Conservation (phyloP, 2,329 filamentous ascomycete genomes). For the Mycocentrospora acerina region DNA sequence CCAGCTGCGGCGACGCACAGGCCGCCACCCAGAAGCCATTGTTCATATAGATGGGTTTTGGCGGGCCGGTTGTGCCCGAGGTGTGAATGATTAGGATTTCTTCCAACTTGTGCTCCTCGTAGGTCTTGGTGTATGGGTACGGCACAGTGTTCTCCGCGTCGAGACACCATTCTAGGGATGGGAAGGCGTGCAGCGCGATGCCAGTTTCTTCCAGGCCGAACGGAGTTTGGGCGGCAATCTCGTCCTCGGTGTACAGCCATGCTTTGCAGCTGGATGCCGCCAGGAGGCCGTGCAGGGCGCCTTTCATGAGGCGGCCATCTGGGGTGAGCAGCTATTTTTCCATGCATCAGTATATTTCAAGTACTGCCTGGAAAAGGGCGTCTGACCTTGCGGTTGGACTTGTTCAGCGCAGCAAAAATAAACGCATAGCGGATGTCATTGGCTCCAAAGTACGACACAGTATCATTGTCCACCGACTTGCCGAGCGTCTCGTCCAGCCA, state of each 20-base stretch:
- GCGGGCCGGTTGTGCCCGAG: conserved; percentile 17
- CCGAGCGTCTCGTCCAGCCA: conserved; percentile 20
- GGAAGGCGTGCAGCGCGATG: conserved; percentile 4
- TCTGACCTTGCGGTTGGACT: conserved; percentile 14
- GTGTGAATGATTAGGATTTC: conserved; percentile 20
- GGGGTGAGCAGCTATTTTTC: conserved; percentile 12
- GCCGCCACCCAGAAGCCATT: conserved; percentile 9
- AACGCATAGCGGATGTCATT: conserved; percentile 15
- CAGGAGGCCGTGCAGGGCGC: conserved; percentile 9
- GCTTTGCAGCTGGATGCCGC: conserved; percentile 7
- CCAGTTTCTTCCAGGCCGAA: too few species aligned
- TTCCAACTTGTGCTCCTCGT: conserved; percentile 13
- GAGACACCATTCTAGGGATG: conserved; percentile 12
- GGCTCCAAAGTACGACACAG: conserved; percentile 17
- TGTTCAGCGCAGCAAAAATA: conserved; percentile 11
- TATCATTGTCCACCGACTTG: conserved; percentile 6
- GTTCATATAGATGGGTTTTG: conserved; percentile 15
- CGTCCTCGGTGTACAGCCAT: conserved; percentile 16
- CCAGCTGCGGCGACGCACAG: conserved; percentile 1
- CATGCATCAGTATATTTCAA: too few species aligned
- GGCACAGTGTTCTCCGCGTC: conserved; percentile 1
- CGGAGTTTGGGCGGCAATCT: too few species aligned
- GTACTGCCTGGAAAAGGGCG: neutral
- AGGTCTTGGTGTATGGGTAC: conserved; percentile 17
- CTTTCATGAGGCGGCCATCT: conserved; percentile 13